Evolutionary conservation across 139 green algal species (phyloP).

Genomic region (Chlorella sp.): DNA sequence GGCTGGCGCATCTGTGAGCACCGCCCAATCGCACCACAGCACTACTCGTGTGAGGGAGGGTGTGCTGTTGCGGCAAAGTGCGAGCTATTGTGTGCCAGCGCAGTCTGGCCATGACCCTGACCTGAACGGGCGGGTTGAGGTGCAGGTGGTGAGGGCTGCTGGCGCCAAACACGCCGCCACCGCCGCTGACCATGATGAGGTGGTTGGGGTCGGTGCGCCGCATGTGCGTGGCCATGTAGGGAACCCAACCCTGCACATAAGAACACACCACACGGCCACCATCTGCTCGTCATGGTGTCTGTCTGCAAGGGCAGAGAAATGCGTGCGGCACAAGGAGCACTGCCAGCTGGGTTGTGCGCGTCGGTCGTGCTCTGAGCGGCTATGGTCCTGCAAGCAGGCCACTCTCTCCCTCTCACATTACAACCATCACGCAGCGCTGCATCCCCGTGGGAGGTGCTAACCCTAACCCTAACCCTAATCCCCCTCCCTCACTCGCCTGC

Average conservation of each 20-base stretch:
- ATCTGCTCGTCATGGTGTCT: neutral
- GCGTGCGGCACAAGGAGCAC: neutral
- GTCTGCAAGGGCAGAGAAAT: too few species aligned
- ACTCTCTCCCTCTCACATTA: too few species aligned
- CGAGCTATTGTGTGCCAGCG: neutral
- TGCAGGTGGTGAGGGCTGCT: constrained; percentile 25
- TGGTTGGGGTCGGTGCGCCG: constrained; percentile 54
- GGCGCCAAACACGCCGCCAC: constrained; percentile 38
- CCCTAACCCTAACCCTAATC: too few species aligned
- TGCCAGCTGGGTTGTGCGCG: too few species aligned
- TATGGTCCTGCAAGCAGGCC: too few species aligned
- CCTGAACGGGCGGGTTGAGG: constrained; percentile 15
- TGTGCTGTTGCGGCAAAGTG: neutral
- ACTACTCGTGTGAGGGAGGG: neutral
- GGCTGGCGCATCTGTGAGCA: neutral
- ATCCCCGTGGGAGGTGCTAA: too few species aligned
- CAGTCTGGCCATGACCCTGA: neutral
- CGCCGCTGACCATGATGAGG: constrained; percentile 59
- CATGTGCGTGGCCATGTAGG: constrained; percentile 27
- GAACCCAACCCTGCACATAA: constrained; percentile 22
- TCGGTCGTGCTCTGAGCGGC: too few species aligned
- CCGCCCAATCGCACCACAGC: neutral
- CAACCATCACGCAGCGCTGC: too few species aligned
- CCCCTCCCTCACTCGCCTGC: constrained; percentile 15
- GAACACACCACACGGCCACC: neutral